phyloP scores from a whole-genome alignment of 139 green algal species.

The Chlamydomonas applanata region DNA sequence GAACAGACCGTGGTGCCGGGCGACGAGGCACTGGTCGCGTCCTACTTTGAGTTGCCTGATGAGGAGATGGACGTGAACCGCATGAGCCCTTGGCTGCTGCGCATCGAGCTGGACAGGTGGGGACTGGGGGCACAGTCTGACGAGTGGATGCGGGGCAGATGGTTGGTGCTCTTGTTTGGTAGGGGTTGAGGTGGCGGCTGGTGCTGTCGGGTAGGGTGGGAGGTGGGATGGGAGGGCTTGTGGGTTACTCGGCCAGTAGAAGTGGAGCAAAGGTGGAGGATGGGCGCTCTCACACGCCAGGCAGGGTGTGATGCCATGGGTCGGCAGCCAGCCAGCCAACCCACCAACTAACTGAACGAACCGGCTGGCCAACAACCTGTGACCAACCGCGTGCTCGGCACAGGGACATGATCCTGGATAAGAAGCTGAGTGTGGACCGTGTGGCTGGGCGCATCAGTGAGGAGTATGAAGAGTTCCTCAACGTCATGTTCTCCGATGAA shows the following conservation, averaged over 20 bases:
- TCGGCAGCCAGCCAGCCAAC: neutral
- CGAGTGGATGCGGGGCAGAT: no score
- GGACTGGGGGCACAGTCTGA: no score
- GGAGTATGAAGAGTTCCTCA: conserved; percentile 87
- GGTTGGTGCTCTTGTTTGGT: no score
- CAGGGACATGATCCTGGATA: conserved; percentile 94
- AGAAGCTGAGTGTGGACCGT: conserved; percentile 58
- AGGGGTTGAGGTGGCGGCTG: no score
- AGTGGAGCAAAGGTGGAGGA: no score
- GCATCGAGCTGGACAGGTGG: conserved; percentile 89
- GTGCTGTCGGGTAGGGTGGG: no score
- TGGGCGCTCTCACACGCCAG: no score
- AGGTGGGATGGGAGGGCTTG: no score
- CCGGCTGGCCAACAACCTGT: neutral
- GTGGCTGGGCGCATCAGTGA: conserved; percentile 41
- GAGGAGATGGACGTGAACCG: conserved; percentile 74
- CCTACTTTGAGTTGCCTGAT: conserved; percentile 70
- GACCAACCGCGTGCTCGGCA: conserved; percentile 33
- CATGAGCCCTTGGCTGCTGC: conserved; percentile 94
- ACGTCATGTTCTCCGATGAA: conserved; percentile 95
- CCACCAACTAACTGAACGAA: no score
- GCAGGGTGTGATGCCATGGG: neutral
- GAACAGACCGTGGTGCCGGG: conserved; percentile 83
- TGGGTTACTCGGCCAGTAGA: no score
- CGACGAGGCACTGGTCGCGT: conserved; percentile 65